Base-by-base conservation (phyloP, 768 basidiomycete species). In the Pleurotus pulmonarius region DNA sequence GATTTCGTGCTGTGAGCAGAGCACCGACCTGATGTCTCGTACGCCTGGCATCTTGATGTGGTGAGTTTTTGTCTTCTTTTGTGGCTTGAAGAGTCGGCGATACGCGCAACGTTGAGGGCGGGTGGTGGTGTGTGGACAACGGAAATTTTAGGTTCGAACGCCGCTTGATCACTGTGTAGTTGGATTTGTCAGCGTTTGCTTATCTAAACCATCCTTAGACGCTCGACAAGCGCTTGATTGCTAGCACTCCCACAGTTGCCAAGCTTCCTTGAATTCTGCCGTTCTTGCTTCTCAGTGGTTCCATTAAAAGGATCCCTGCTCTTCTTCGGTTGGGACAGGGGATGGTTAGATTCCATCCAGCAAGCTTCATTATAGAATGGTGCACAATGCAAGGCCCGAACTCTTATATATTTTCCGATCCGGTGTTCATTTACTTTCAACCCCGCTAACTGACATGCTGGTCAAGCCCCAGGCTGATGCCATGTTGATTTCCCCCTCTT, bases 41-140 rank as follows among this genome's bases (percentile, higher is more conserved):
- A 90, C 88, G 76, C 87, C 87, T 69, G 88, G 88, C 88, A 90
- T 90, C 71, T 71, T 85, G 75, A 58, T 67, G 65, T 65, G 51
- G 51, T 38, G 51, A 15, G 26, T 34, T 34, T 52, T 52, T 52
- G n/a, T 52, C 18, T 37, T 18, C 26, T 39, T 52, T 26, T 66
- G 58, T 57, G 68, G 71, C 73, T 83, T 80, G 77, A 76, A 73
- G 74, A 71, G 66, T 67, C 65, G 63, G 73, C 65, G 75, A 34
- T 70, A 71, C 70, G 67, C 66, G 68, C 67, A 40, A 52, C 51
- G 51, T 38, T 52, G 24, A 18, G 15, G 34, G 49, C 25, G 37
- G 59, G 63, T 64, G 70, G 38, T 52, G 34, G 38, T 52, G 29
- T 52, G 51, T 52, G 51, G 51, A 52, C 51, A 52, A 24, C 38